A percentile compares a stretch with the other conserved stretches of the same genome.
Evolutionary conservation across 805 yeast species (phyloP).

Genomic region (Barnettozyma pratensis): DNA sequence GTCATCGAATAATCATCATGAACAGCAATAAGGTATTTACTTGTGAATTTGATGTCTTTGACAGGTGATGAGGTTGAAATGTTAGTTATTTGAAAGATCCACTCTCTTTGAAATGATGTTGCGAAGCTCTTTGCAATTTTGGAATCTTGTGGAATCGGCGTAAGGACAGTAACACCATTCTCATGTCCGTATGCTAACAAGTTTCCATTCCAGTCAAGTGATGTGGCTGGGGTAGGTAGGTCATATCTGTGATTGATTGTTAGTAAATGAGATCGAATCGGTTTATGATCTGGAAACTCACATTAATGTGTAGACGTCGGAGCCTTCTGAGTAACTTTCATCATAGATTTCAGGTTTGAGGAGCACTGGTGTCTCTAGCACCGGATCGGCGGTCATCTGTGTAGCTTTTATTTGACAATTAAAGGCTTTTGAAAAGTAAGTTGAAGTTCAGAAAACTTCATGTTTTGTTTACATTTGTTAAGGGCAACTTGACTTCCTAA

Average conservation of each 20-base stretch:
- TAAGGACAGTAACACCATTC: slow-evolving; percentile 19
- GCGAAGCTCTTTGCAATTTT: slow-evolving; percentile 21
- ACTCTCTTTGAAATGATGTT: slow-evolving; percentile 19
- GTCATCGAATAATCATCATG: slow-evolving; percentile 19
- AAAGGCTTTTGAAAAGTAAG: no score
- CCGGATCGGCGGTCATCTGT: slow-evolving; percentile 2
- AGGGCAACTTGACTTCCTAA: background rate
- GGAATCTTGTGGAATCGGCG: slow-evolving; percentile 20
- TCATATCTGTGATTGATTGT: slow-evolving; percentile 14
- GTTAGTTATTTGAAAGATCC: slow-evolving; percentile 20
- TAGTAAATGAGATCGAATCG: background rate
- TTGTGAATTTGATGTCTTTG: slow-evolving; percentile 13
- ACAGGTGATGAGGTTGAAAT: slow-evolving; percentile 14
- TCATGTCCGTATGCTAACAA: slow-evolving; percentile 18
- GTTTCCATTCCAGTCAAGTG: slow-evolving; percentile 22
- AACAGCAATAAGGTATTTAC: slow-evolving; percentile 16
- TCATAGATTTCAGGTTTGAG: slow-evolving; percentile 22
- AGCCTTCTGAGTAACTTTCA: slow-evolving; percentile 10
- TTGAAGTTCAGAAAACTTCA: no score
- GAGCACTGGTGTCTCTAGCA: slow-evolving; percentile 14
- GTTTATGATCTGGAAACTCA: slow-evolving; percentile 5
- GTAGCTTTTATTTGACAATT: background rate
- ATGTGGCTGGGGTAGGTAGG: slow-evolving; percentile 12
- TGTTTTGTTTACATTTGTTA: background rate
- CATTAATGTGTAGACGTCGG: slow-evolving; percentile 21